A percentile compares a stretch with the other conserved stretches of the same genome.
Conservation (phyloP, 257 asterid species). For the Solanum sitiens region DNA sequence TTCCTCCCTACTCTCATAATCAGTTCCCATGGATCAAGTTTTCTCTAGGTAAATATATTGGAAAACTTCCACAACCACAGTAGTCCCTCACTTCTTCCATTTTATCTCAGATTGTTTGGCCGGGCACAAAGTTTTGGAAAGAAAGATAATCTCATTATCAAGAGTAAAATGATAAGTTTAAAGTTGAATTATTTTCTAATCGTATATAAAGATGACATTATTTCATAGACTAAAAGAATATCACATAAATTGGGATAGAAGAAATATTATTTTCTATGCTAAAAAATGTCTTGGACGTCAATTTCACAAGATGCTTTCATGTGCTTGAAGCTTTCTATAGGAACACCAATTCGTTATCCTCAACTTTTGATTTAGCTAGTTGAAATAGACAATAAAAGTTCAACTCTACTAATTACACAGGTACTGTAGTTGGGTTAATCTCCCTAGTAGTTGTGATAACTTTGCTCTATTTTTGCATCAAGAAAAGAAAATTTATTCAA, state of each 20-base stretch:
- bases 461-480: background rate
- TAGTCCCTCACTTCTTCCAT: background rate
- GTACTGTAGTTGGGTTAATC: background rate
- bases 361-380: background rate
- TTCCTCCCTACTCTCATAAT: background rate
- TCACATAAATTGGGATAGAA: background rate
- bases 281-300: background rate
- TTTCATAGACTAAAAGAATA: background rate
- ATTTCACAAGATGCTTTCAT: background rate
- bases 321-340: background rate
- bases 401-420: background rate
- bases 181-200: background rate
- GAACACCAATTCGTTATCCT: background rate
- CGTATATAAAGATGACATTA: background rate
- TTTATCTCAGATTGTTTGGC: background rate
- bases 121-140: background rate
- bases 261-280: background rate
- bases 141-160: background rate
- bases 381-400: background rate
- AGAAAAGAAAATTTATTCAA: background rate
- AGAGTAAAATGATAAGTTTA: background rate
- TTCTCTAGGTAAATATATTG: constrained; percentile 27
- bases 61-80: background rate
- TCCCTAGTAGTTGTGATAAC: background rate
- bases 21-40: background rate